Evolutionary conservation across 2,329 filamentous ascomycete genomes (phyloP), one percentile per base, ranked within the genome.

Genomic region (Exophiala xenobiotica): DNA sequence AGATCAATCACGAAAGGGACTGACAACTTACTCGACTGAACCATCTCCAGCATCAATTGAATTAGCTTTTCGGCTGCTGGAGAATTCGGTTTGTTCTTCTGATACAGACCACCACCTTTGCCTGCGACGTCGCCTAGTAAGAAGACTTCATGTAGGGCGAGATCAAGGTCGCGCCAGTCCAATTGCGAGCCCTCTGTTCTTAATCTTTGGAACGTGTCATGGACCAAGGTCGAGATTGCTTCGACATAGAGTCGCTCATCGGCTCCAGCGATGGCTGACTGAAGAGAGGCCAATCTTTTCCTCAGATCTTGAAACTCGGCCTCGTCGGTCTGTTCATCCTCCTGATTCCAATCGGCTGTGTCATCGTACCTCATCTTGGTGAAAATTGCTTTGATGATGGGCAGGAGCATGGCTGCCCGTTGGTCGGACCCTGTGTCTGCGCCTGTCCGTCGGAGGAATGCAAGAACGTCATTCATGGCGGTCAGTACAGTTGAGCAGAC

Each of bases 311-410:
- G 88, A 63, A 99, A 99, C 67, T 99, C 93, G 20, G 92, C 93
- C 71, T 99, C 93, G 63, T 97, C 93, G 1, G 90, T 95, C 68
- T 95, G 87, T 62, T 95, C 91, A 62, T 95, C 90, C 66, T 96
- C 91, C 51, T 91, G 85, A 29, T 91, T 92, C 92, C 92, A 97
- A 16, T 82, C 86, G 1, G 88, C 87, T 4, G 92, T 96, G 67
- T 96, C 92, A 63, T 99, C 93, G 65, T 95, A 97, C 66, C 92
- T 86, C 90, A 97, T 96, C 74, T 99, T 99, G 49, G 82, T 78
- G 53, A 99, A 87, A 63, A 97, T 92, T 48, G 90, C 90, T 67
- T 96, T 89, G 51, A 99, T 75, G 46, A 97, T 90, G 3, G 90
- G 88, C 20, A 88, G 82, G 9, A 99, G 78, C 80, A 96, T 93